phyloP scores from a whole-genome alignment of 1,284 basidiomycete species.

The Apiotrichum gracile region DNA sequence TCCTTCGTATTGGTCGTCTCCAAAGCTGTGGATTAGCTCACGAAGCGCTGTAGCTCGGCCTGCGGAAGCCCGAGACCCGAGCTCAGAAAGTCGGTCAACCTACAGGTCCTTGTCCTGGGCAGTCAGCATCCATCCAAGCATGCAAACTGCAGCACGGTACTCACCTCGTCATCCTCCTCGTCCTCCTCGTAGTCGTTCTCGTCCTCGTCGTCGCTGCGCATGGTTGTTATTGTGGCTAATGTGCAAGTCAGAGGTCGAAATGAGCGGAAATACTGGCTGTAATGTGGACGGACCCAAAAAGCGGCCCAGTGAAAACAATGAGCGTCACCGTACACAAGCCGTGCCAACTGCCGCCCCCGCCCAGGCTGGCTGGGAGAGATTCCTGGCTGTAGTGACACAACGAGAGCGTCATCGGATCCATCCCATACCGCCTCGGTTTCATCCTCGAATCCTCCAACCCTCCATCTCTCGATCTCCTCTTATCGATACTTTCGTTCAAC shows the following conservation, averaged over 20 bases:
- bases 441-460: too few species aligned
- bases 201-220: slow-evolving; percentile 40
- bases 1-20: slow-evolving; percentile 12
- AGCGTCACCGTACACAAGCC: neutral
- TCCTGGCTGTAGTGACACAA: too few species aligned
- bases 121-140: slow-evolving; percentile 1
- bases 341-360: too few species aligned
- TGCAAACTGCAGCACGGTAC: neutral
- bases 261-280: neutral
- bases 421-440: too few species aligned
- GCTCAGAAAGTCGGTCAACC: too few species aligned
- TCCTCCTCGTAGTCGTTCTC: slow-evolving; percentile 23
- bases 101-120: slow-evolving; percentile 21
- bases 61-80: too few species aligned
- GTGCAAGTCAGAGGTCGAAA: neutral
- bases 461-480: neutral
- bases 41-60: neutral
- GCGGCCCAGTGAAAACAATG: neutral
- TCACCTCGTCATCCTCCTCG: slow-evolving; percentile 18
- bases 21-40: slow-evolving; percentile 7
- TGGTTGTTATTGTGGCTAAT: slow-evolving; percentile 6
- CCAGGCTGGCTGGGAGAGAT: neutral
- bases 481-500: neutral
- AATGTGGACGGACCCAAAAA: neutral
- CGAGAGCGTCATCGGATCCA: too few species aligned